These are phyloP conservation scores for Leucoagaricus sp. DNA, from an alignment of 1,284 basidiomycete species.

Conservation along the genomic window DNA sequence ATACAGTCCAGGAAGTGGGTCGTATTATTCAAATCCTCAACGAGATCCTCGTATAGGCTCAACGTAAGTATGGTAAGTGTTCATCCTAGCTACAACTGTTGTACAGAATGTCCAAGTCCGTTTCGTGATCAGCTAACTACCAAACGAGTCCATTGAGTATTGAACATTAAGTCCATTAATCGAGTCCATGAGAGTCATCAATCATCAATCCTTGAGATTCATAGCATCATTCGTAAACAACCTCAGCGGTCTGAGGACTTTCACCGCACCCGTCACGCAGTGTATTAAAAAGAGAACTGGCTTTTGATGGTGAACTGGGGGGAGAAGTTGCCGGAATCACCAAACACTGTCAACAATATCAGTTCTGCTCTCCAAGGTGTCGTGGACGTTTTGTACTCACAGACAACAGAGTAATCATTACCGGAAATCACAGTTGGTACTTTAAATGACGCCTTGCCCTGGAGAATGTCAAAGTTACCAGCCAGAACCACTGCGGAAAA, in stretches of 20 bases:
- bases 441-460: slow-evolving; percentile 29
- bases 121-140: slow-evolving; percentile 1
- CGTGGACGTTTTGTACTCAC: slow-evolving; percentile 31
- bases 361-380: neutral
- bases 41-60: slow-evolving; percentile 2
- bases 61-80: neutral
- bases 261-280: neutral
- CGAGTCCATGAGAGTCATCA: slow-evolving; percentile 1
- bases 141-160: neutral
- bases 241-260: neutral
- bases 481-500: slow-evolving; percentile 25
- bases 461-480: slow-evolving; percentile 32
- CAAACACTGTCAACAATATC: slow-evolving; percentile 39
- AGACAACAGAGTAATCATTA: slow-evolving; percentile 34
- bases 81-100: neutral
- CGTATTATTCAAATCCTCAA: slow-evolving; percentile 6
- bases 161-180: slow-evolving; percentile 4
- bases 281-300: neutral
- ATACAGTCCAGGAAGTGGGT: slow-evolving; percentile 1
- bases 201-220: neutral
- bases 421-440: slow-evolving; percentile 35
- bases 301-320: slow-evolving; percentile 35
- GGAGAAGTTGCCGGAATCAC: slow-evolving; percentile 51
- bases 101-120: neutral
- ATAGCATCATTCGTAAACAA: neutral